phyloP scores from a whole-genome alignment of 2,329 filamentous ascomycete genomes.

The Tolypocladium ophioglossoides region DNA sequence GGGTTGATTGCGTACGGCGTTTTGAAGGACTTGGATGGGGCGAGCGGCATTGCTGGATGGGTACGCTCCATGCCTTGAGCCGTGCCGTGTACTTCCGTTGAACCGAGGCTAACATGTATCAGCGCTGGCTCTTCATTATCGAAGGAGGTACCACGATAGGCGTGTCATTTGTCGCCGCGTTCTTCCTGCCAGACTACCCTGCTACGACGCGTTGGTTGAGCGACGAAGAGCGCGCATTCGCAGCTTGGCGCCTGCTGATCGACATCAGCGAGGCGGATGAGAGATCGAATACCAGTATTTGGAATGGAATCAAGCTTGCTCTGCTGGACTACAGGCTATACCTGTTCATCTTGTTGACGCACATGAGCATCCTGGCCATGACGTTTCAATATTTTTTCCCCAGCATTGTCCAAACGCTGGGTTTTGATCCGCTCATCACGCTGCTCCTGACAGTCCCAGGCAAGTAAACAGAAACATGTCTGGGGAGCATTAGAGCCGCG shows the following conservation, averaged over 20 bases:
- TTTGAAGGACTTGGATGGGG: constrained; percentile 30
- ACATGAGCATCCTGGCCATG: constrained; percentile 38
- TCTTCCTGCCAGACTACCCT: constrained; percentile 41
- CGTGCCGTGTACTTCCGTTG: too few species aligned
- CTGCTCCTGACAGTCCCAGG: constrained; percentile 47
- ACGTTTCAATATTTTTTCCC: constrained; percentile 59
- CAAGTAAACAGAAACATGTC: constrained; percentile 8
- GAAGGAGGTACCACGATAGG: constrained; percentile 30
- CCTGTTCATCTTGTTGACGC: constrained; percentile 43
- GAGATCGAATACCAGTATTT: constrained; percentile 22
- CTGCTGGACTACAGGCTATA: constrained; percentile 40
- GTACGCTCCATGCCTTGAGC: constrained; percentile 39
- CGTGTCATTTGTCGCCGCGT: constrained; percentile 19
- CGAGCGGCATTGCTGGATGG: constrained; percentile 48
- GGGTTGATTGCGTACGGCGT: constrained; percentile 31
- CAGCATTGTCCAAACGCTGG: constrained; percentile 46
- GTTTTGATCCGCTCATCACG: constrained; percentile 42
- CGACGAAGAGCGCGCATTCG: constrained; percentile 38
- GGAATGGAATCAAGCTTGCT: constrained; percentile 35
- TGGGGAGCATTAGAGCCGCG: too few species aligned
- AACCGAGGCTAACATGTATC: constrained; percentile 15
- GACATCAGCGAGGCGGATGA: constrained; percentile 15
- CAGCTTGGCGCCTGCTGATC: constrained; percentile 8
- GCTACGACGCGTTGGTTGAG: constrained; percentile 40
- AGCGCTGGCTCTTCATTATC: constrained; percentile 49